These are phyloP conservation scores for Dentipellis sp. DNA, from an alignment of 768 basidiomycete species.

Conservation along the genomic window DNA sequence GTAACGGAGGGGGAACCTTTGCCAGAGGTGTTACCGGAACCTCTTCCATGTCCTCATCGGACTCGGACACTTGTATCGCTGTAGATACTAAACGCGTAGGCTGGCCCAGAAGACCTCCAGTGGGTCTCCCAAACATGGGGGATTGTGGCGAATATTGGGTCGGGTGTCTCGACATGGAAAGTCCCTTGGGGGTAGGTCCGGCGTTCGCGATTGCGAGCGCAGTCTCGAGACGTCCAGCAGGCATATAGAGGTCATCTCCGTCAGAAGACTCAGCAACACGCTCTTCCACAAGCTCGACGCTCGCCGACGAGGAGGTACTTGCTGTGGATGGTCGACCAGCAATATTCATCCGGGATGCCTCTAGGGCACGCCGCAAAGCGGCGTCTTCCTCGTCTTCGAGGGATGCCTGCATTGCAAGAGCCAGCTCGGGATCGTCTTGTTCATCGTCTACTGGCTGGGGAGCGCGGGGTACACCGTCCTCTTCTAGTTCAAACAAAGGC, in stretches of 20 bases:
- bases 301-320: background rate
- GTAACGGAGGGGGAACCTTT: background rate
- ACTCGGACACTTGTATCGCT: background rate
- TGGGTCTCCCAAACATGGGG: conserved; percentile 30
- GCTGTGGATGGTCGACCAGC: conserved; percentile 5
- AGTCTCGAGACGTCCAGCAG: conserved; percentile 48
- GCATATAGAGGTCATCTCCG: conserved; percentile 41
- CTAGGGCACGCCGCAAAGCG: conserved; percentile 20
- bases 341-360: conserved; percentile 17
- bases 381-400: conserved; percentile 31
- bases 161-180: conserved; percentile 5
- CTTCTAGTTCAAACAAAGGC: conserved; percentile 47
- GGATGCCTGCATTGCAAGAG: conserved; percentile 55
- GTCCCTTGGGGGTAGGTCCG: conserved; percentile 24
- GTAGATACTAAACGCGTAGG: background rate
- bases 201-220: conserved; percentile 60
- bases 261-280: conserved; percentile 14
- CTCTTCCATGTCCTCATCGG: background rate
- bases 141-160: conserved; percentile 6
- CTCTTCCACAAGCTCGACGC: conserved; percentile 1
- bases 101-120: background rate
- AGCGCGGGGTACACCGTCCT: conserved; percentile 30
- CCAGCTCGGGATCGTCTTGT: conserved; percentile 48
- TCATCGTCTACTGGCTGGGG: conserved; percentile 22
- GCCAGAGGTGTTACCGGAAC: background rate